These are phyloP conservation scores for Acanthamoeba castellanii DNA, from an alignment of 208 protist genomes.

Conservation along the genomic window DNA sequence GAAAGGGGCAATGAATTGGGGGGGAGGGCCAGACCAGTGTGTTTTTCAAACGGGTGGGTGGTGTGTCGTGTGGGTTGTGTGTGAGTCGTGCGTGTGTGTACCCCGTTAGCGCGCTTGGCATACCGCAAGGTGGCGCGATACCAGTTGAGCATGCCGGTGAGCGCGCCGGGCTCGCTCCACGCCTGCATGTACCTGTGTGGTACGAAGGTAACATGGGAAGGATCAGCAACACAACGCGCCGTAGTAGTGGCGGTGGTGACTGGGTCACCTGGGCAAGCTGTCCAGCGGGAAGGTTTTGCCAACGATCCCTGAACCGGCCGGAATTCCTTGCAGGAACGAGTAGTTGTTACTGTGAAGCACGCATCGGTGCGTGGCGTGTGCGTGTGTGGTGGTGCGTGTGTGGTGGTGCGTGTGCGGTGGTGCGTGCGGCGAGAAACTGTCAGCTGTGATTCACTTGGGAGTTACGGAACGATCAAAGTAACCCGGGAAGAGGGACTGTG, in stretches of 20 bases:
- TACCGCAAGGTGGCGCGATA: slow-evolving; percentile 18
- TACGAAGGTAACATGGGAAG: background rate
- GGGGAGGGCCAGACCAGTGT: no score
- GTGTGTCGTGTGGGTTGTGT: no score
- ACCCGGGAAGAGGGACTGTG: background rate
- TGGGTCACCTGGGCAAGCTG: background rate
- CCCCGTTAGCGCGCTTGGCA: background rate
- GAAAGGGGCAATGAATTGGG: background rate
- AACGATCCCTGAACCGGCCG: background rate
- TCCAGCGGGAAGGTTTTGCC: background rate
- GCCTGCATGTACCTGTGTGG: slow-evolving; percentile 23
- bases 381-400: no score
- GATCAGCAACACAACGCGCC: background rate
- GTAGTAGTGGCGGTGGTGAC: no score
- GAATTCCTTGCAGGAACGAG: slow-evolving; percentile 4
- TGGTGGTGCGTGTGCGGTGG: no score
- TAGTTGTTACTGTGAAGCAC: background rate
- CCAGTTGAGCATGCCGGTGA: slow-evolving; percentile 56
- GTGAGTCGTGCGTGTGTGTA: no score
- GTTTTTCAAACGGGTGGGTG: no score
- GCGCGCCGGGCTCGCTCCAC: background rate
- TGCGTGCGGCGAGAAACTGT: no score
- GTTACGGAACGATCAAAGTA: no score
- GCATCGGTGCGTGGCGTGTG: background rate
- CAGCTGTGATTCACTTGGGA: no score